Evolutionary conservation across 2,329 filamentous ascomycete genomes (phyloP), one percentile per base, ranked within the genome.

Genomic region (Onygenales sp.): DNA sequence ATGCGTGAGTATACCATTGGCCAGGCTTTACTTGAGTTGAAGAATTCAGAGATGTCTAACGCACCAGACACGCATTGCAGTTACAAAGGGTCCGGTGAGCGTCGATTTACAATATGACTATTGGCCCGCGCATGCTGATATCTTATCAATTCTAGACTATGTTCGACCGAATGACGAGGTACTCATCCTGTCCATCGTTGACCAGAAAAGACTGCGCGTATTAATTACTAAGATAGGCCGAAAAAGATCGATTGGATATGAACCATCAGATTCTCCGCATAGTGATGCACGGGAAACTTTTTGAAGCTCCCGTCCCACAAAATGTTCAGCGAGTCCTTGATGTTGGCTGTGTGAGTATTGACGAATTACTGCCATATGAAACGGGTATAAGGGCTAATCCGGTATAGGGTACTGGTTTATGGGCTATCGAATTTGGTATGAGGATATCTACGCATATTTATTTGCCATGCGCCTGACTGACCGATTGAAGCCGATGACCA

Each of bases 221-320:
- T 27, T 39, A 39, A 39, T 39, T 3, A 44, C 1, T 14, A 6
- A 6, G 37, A 14, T 14, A 52, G 48, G 31, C 32, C 7, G 57
- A 57, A 27, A 37, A 34, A 9, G 53, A 59, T 36, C 50, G 52
- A 31, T 47, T 59, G 31, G 58, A 60, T 33, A 56, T 58, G 40
- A 34, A 37, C 31, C 52, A 57, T 39, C 48, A 54, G 36, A 52
- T 54, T 21, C 37, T 39, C 42, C 34, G 34, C 10, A n/a, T 52
- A 14, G 47, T 52, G 33, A n/a, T 47, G 43, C 33, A 46, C 42
- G 42, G 44, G 6, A 27, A 45, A 14, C 51, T 52, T 33, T 52
- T 14, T 36, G 37, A 39, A 17, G 42, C 51, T 6, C 51, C 51
- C 11, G 34, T 52, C 14, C n/a, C 42, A 11, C 33, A 39, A 27